A percentile compares a stretch with the other conserved stretches of the same genome.
These are phyloP conservation scores for Leccinum griseonigrum DNA, from an alignment of 1,284 basidiomycete genomes.

Conservation along the genomic window DNA sequence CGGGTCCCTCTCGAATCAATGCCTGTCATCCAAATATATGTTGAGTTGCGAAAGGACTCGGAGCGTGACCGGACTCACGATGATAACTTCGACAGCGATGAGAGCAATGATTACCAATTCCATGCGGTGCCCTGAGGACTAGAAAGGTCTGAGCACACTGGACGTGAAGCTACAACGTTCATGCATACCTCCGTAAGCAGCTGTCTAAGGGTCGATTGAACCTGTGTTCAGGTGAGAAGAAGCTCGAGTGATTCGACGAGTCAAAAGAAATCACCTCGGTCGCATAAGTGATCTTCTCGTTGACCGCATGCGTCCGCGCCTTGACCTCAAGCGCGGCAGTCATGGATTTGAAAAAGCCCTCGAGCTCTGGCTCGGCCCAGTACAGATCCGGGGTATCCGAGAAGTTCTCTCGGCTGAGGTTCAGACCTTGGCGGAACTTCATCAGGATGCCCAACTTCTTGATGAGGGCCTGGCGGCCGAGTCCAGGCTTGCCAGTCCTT, in stretches of 20 bases:
- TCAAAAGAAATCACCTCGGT: slow-evolving; percentile 56
- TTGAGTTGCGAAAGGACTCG: slow-evolving; percentile 28
- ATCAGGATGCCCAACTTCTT: slow-evolving; percentile 87
- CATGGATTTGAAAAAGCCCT: slow-evolving; percentile 84
- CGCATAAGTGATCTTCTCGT: slow-evolving; percentile 92
- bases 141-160: slow-evolving; percentile 3
- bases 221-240: slow-evolving; percentile 35
- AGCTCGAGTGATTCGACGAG: slow-evolving; percentile 1
- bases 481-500: slow-evolving; percentile 76
- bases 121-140: slow-evolving; percentile 87
- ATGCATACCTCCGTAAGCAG: slow-evolving; percentile 69
- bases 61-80: slow-evolving; percentile 50
- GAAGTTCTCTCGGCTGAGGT: slow-evolving; percentile 85
- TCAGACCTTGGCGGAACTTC: slow-evolving; percentile 85
- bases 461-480: slow-evolving; percentile 76
- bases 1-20: slow-evolving; percentile 33
- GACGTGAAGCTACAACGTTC: not conserved
- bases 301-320: slow-evolving; percentile 74
- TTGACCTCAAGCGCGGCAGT: slow-evolving; percentile 82
- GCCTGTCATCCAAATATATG: slow-evolving; percentile 41
- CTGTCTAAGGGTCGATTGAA: slow-evolving; percentile 71
- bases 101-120: slow-evolving; percentile 88
- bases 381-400: slow-evolving; percentile 89
- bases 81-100: slow-evolving; percentile 87
- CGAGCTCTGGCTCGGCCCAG: slow-evolving; percentile 87